Evolutionary conservation across 2,329 filamentous ascomycete genomes (phyloP).

Genomic region (Penicillium sp.): DNA sequence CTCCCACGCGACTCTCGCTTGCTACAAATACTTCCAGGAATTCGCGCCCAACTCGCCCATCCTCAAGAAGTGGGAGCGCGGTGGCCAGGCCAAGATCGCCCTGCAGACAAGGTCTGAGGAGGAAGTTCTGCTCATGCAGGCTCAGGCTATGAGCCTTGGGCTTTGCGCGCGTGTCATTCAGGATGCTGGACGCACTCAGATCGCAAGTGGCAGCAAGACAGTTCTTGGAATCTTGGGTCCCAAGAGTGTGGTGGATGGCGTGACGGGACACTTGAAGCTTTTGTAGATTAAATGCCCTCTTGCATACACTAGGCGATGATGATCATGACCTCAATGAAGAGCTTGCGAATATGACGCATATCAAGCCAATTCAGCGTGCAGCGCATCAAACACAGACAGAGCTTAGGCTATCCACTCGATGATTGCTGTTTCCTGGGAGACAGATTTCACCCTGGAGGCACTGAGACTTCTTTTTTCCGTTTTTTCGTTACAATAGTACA

Average conservation of each 20-base stretch:
- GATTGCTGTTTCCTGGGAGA: not conserved
- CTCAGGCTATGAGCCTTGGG: constrained; percentile 78
- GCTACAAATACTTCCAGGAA: constrained; percentile 80
- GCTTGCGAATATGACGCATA: not conserved
- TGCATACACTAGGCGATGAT: constrained; percentile 11
- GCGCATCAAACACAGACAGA: not conserved
- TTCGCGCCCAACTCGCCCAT: constrained; percentile 59
- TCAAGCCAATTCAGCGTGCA: not conserved
- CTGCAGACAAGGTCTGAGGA: constrained; percentile 86
- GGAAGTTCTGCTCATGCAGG: constrained; percentile 73
- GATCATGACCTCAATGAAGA: constrained; percentile 23
- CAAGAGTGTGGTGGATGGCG: constrained; percentile 80
- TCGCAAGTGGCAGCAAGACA: constrained; percentile 87
- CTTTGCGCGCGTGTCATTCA: constrained; percentile 87
- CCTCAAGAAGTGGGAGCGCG: constrained; percentile 79
- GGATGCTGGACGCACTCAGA: constrained; percentile 96
- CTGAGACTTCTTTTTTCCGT: too few species aligned
- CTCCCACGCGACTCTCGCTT: constrained; percentile 93
- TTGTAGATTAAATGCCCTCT: constrained; percentile 54
- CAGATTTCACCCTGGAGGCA: not conserved
- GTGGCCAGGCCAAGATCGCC: constrained; percentile 91
- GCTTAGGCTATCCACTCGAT: not conserved
- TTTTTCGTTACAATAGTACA: constrained; percentile 7
- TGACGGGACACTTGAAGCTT: constrained; percentile 83
- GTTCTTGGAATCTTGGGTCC: constrained; percentile 84